Percentiles rank a stretch among this genome's conserved stretches.
Conservation (phyloP, 768 basidiomycete genomes). For the Lactarius hengduanensis region DNA sequence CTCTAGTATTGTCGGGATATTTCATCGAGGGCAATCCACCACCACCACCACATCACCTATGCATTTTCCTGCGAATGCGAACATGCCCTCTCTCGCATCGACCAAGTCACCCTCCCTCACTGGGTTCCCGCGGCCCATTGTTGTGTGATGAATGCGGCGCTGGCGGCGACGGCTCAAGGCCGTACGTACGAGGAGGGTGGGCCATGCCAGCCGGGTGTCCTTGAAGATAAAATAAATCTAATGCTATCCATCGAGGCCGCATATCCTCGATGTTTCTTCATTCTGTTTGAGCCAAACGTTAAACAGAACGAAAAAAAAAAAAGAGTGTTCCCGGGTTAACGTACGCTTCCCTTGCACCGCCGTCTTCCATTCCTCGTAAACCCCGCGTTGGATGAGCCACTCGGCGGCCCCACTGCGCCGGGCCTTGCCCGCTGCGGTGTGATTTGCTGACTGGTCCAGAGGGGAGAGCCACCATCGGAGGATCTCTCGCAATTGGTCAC, state of each 20-base stretch:
- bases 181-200: not conserved
- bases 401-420: conserved; percentile 1
- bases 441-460: conserved; percentile 13
- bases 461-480: conserved; percentile 11
- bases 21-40: not conserved
- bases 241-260: too few species aligned
- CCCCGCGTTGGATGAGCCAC: conserved; percentile 6
- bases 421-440: not conserved
- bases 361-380: conserved; percentile 15
- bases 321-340: not conserved
- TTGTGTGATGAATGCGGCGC: not conserved
- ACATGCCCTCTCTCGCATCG: conserved; percentile 1
- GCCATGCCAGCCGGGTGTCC: too few species aligned
- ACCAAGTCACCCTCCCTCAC: conserved; percentile 4
- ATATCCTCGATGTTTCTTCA: not conserved
- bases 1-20: conserved; percentile 1
- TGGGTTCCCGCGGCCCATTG: conserved; percentile 8
- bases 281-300: not conserved
- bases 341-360: conserved; percentile 3
- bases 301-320: too few species aligned
- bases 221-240: too few species aligned
- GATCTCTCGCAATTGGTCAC: not conserved
- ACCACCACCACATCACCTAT: not conserved
- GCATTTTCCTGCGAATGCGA: not conserved
- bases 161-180: not conserved